These are phyloP conservation scores for Chrysanthemum makinoi DNA, from an alignment of 129 eudicot species.

Conservation along the genomic window DNA sequence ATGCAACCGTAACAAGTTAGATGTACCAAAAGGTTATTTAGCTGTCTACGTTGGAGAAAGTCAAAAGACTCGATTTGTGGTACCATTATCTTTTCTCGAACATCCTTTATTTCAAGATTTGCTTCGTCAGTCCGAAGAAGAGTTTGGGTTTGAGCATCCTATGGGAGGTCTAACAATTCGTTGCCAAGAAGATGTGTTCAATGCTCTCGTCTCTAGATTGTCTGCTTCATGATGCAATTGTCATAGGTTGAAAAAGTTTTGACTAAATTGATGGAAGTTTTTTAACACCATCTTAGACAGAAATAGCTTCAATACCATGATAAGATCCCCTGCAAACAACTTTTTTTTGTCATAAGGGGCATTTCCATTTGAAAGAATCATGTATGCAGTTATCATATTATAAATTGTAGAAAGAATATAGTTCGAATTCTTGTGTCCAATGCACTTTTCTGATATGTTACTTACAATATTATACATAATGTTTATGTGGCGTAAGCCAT, in stretches of 20 bases:
- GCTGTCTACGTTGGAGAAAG: conserved; percentile 66
- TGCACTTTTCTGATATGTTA: conserved; percentile 10
- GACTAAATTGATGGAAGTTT: neutral
- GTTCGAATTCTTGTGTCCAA: neutral
- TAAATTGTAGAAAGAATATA: conserved; percentile 23
- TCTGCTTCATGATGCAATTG: conserved; percentile 25
- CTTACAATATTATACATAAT: neutral
- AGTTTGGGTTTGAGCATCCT: conserved; percentile 64
- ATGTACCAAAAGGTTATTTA: conserved; percentile 61
- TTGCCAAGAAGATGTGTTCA: conserved; percentile 59
- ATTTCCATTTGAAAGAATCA: neutral
- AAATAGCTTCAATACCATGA: conserved; percentile 29
- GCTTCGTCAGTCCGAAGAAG: conserved; percentile 55
- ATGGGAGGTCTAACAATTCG: conserved; percentile 78
- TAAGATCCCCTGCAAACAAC: conserved; percentile 26
- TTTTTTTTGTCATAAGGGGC: conserved; percentile 23
- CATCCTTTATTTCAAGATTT: conserved; percentile 61
- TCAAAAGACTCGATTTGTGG: conserved; percentile 55
- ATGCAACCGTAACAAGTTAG: conserved; percentile 25
- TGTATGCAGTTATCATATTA: conserved; percentile 14
- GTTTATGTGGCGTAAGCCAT: neutral
- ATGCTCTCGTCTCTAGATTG: conserved; percentile 44
- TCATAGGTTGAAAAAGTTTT: neutral
- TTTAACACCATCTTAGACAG: conserved; percentile 16
- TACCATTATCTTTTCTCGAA: conserved; percentile 57